Base-by-base conservation (phyloP, 1,284 basidiomycete species). In the Chalciporus piperatoides region DNA sequence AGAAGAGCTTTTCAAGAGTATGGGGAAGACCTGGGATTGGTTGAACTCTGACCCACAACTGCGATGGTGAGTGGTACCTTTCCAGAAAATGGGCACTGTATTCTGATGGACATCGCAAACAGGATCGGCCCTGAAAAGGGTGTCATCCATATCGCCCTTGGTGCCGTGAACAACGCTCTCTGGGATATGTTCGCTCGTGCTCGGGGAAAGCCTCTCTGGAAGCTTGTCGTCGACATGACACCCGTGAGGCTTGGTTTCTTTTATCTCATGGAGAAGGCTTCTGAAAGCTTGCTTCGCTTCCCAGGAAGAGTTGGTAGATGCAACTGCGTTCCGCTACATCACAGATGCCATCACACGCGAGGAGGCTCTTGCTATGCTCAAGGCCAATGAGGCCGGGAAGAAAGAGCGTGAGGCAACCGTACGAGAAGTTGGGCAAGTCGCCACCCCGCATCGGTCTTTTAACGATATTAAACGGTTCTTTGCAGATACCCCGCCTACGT, bases 401-500 rank as follows among this genome's bases (percentile, higher is more conserved):
- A 78, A 78, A 38, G 85, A 85, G 55, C 78, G 93, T 33, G 90
- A 95, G 66, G 78, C 72, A 11, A 81, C 76, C 46, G 92, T 93
- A 21, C 76, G 75, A 52, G 73, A 83, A 57, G 51, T 81, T 46
- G 88, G 86, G 74, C 81, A 54, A 38, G 71, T 59, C 24, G 28
- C 21, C 21, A 8, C 49, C 27, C 35, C 12, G 23, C 24, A 15
- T 35, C 33, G 15, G 21, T 37, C 33, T 8, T 15, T 14, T 11
- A 15, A 33, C 19, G 32, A 32, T 14, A 41, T 19, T 17, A 48
- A 30, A 52, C 33, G 15, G 2, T 7, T 35, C 2, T 40, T 32
- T 21, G 10, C 49, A 91, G 91, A 24, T 97, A 97, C 71, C 94
- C 93, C 17, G 92, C 93, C 24, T 97, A 97, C 68, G 91, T 97